These are phyloP conservation scores for Geotrichum candidum DNA, from an alignment of 1,139 yeast genomes.

Conservation along the genomic window DNA sequence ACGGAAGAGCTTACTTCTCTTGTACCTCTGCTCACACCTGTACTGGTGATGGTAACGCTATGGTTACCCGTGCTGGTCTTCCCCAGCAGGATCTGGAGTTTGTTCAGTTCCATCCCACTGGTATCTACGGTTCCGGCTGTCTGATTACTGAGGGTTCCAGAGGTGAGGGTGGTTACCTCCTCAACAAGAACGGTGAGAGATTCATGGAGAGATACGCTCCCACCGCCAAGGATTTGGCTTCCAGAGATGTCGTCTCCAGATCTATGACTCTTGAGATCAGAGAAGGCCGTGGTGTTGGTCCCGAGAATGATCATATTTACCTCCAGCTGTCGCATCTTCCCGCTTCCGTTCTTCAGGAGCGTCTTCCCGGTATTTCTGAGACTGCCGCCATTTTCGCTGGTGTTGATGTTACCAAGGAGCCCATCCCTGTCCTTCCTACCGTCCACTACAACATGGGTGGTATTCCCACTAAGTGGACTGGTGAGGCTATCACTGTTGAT, in stretches of 20 bases:
- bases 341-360: conserved; percentile 82
- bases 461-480: conserved; percentile 96
- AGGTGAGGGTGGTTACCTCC: conserved; percentile 98
- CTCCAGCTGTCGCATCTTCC: conserved; percentile 94
- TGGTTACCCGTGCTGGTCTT: conserved; percentile 97
- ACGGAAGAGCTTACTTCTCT: conserved; percentile 97
- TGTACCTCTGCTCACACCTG: conserved; percentile 99
- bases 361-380: conserved; percentile 98
- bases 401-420: conserved; percentile 98
- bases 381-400: conserved; percentile 98
- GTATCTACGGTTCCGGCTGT: conserved; percentile 98
- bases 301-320: conserved; percentile 88
- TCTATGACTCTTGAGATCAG: conserved; percentile 98
- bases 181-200: conserved; percentile 97
- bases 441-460: conserved; percentile 99
- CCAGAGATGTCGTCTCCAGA: conserved; percentile 97
- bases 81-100: conserved; percentile 97
- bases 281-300: conserved; percentile 99
- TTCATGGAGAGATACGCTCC: conserved; percentile 99
- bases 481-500: conserved; percentile 83
- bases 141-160: conserved; percentile 98
- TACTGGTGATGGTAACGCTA: conserved; percentile 98
- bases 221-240: conserved; percentile 95
- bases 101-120: conserved; percentile 98
- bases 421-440: conserved; percentile 96